Conservation (phyloP, 2,329 filamentous ascomycete genomes). For the Pseudodiploospora longispora region DNA sequence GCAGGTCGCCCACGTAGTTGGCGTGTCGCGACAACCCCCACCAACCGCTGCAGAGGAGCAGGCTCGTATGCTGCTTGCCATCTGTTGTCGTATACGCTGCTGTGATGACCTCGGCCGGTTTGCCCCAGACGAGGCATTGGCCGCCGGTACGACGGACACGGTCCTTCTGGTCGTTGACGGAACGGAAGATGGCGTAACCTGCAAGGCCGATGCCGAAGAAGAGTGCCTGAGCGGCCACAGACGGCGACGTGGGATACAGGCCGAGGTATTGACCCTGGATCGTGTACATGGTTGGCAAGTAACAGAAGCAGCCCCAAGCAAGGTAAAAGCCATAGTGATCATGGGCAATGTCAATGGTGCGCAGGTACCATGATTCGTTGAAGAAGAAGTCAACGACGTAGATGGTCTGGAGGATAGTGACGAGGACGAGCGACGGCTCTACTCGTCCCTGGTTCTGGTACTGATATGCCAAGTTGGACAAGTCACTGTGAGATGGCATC, state of each 20-base stretch:
- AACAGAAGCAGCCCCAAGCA: conserved; percentile 37
- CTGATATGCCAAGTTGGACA: conserved; percentile 28
- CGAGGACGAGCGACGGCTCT: conserved; percentile 28
- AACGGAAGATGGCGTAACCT: conserved; percentile 36
- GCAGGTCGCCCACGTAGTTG: conserved; percentile 20
- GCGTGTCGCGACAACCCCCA: conserved; percentile 22
- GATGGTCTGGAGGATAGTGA: conserved; percentile 33
- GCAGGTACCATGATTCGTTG: conserved; percentile 41
- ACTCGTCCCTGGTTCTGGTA: conserved; percentile 32
- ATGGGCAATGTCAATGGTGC: conserved; percentile 35
- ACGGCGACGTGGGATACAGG: conserved; percentile 27
- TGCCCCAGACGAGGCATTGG: conserved; percentile 34
- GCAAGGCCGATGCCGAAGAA: conserved; percentile 15
- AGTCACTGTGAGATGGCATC: conserved; percentile 9
- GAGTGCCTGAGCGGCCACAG: conserved; percentile 11
- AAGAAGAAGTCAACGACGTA: conserved; percentile 42
- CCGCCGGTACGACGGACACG: conserved; percentile 29
- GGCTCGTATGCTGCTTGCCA: conserved; percentile 28
- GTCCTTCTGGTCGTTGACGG: conserved; percentile 38
- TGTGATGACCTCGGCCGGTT: conserved; percentile 28
- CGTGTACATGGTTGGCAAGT: conserved; percentile 38
- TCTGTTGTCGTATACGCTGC: conserved; percentile 33
- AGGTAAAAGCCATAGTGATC: conserved; percentile 38
- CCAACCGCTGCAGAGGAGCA: conserved; percentile 21
- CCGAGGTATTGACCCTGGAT: conserved; percentile 40